phyloP scores from a whole-genome alignment of 2,329 filamentous ascomycete genomes.

The Drechslerella dactyloides region DNA sequence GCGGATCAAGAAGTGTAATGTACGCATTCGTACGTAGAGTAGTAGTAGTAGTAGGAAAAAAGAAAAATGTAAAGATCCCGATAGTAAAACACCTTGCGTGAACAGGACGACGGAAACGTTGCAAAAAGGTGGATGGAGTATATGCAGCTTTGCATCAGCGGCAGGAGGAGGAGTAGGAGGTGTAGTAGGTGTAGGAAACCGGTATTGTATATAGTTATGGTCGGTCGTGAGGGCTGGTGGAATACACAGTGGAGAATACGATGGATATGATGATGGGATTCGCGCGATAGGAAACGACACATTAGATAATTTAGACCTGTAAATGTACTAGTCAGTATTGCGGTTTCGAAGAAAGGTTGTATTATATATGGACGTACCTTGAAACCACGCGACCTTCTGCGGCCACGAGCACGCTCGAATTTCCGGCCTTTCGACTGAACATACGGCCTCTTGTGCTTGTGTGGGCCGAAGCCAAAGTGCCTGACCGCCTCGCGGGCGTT shows the following conservation, averaged over 20 bases:
- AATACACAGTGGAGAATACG: conserved; percentile 41
- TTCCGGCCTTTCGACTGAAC: conserved; percentile 99
- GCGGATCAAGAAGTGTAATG: conserved; percentile 11
- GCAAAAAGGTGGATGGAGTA: conserved; percentile 37
- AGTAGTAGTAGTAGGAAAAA: conserved; percentile 27
- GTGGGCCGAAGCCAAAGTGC: conserved; percentile 98
- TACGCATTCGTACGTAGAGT: conserved; percentile 21
- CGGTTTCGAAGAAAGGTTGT: background rate
- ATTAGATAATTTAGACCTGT: conserved; percentile 46
- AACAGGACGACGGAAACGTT: conserved; percentile 42
- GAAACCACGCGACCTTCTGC: conserved; percentile 98
- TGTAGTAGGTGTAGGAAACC: conserved; percentile 18
- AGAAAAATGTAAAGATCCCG: conserved; percentile 34
- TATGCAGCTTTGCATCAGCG: conserved; percentile 44
- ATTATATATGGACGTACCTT: conserved; percentile 69
- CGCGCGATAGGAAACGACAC: conserved; percentile 11
- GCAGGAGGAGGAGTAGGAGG: conserved; percentile 8
- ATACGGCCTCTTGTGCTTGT: conserved; percentile 87
- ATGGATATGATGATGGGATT: conserved; percentile 12
- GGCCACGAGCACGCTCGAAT: conserved; percentile 98
- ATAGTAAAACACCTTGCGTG: conserved; percentile 52
- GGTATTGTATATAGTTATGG: conserved; percentile 30
- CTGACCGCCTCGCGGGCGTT: conserved; percentile 96
- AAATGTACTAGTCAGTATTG: background rate
- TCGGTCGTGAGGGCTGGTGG: conserved; percentile 37